A percentile compares a stretch with the other conserved stretches of the same genome.
Evolutionary conservation across 2,329 filamentous ascomycete genomes (phyloP).

Genomic region (Myriosclerotinia duriaeana): DNA sequence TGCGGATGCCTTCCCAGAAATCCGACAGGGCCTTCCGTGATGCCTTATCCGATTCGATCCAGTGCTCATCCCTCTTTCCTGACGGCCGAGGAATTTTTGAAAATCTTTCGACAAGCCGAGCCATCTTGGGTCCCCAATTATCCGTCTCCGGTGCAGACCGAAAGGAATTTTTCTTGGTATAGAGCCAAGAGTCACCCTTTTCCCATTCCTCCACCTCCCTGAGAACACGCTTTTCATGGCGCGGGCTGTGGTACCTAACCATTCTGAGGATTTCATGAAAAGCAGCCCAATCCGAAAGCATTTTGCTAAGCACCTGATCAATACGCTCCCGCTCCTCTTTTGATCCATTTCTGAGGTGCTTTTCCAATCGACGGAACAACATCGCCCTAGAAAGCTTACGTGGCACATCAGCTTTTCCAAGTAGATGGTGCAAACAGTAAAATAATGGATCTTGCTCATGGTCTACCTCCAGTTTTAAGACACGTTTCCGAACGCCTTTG

Average conservation of each 20-base stretch:
- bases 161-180: not conserved
- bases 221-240: constrained; percentile 5
- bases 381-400: constrained; percentile 1
- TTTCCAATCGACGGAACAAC: constrained; percentile 9
- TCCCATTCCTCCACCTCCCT: not conserved
- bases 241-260: not conserved
- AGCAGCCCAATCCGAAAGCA: constrained; percentile 16
- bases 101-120: not conserved
- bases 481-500: too few species aligned
- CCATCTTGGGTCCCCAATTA: not conserved
- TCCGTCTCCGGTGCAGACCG: not conserved
- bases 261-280: constrained; percentile 19
- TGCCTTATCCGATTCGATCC: not conserved
- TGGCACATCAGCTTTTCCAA: not conserved
- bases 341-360: constrained; percentile 7
- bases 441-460: not conserved
- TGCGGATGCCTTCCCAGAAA: not conserved
- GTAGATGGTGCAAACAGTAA: not conserved
- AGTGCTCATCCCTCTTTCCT: not conserved
- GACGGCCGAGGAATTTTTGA: not conserved
- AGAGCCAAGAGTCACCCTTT: not conserved
- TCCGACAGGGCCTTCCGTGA: not conserved
- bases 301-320: constrained; percentile 16
- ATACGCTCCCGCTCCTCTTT: constrained; percentile 18
- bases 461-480: too few species aligned